Evolutionary conservation across 257 asterid species (phyloP), one percentile per base, ranked within the genome.

Genomic region (Petrea volubilis): DNA sequence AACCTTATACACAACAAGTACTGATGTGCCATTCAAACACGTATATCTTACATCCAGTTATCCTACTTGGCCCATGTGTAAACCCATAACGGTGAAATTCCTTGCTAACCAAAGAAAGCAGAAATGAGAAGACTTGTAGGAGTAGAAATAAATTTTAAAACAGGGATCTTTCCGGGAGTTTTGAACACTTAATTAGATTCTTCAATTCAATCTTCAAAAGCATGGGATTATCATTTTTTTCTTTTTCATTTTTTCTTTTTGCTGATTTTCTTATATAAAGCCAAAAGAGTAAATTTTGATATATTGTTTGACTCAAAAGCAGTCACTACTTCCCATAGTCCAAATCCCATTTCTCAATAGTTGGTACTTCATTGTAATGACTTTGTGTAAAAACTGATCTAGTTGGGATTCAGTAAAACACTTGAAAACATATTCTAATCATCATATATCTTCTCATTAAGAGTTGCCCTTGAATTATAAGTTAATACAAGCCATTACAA

Each of bases 231-330:
- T 40, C 55, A 18, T 28, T 12, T 40, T 58, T 6, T n/a, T n/a
- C n/a, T n/a, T n/a, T n/a, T n/a, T n/a, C n/a, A n/a, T n/a, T n/a
- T n/a, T n/a, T n/a, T n/a, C n/a, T n/a, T 56, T 56, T 51, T n/a
- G 34, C 25, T 31, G 43, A 27, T 43, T 33, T 53, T 58, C 24
- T 11, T 24, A 17, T 7, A 1, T 36, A 57, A 65, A 25, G 25
- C 60, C 76, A 12, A 57, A 52, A 12, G 43, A 7, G 8, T 44
- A 46, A 61, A 28, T n/a, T 62, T 27, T 23, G 29, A 38, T 50
- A 67, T 21, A 50, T 44, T 17, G 29, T 33, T 20, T 49, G 56
- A 33, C 74, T 61, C 74, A 56, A n/a, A 47, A 70, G 38, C 31
- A 24, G 17, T 52, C 55, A 31, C 64, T 40, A 38, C 7, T 25